phyloP scores from a whole-genome alignment of 768 basidiomycete species.

The Sutorius australiensis region DNA sequence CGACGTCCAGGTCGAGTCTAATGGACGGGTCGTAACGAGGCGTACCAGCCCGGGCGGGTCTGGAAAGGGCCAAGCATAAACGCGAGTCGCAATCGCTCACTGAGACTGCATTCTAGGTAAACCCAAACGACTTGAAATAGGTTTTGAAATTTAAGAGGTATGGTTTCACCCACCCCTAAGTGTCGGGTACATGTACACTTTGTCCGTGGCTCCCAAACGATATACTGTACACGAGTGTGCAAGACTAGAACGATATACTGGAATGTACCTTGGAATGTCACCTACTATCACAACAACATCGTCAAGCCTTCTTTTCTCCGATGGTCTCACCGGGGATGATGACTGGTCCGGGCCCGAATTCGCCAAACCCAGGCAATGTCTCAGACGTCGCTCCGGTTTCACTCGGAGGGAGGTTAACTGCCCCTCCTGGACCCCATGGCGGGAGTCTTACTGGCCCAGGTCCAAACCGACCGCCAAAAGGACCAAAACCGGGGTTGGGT shows the following conservation, averaged over 20 bases:
- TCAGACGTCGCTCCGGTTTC: slow-evolving; percentile 24
- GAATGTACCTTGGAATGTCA: not conserved
- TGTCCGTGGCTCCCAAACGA: not conserved
- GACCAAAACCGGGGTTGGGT: not conserved
- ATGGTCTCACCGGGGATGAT: slow-evolving; percentile 27
- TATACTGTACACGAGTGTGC: not conserved
- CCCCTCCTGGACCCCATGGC: slow-evolving; percentile 10
- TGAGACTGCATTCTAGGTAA: not conserved
- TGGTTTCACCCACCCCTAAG: not conserved
- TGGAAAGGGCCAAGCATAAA: slow-evolving; percentile 10
- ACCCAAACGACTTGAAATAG: not conserved
- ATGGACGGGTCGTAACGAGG: slow-evolving; percentile 24
- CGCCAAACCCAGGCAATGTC: slow-evolving; percentile 24
- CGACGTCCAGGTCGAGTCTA: slow-evolving; percentile 15
- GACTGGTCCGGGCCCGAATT: slow-evolving; percentile 27
- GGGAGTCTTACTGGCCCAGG: slow-evolving; percentile 22
- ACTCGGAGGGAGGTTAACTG: slow-evolving; percentile 15
- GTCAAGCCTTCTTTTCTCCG: slow-evolving; percentile 14
- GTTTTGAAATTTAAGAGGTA: slow-evolving; percentile 11
- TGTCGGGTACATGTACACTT: not conserved
- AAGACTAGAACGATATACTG: slow-evolving; percentile 3
- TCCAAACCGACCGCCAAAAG: slow-evolving; percentile 20
- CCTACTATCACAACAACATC: not conserved
- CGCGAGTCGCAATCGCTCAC: slow-evolving; percentile 9
- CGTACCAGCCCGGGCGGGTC: slow-evolving; percentile 2